Conservation (phyloP, 371 early-diverging fungal species). For the Syncephalis plumigaleata region DNA sequence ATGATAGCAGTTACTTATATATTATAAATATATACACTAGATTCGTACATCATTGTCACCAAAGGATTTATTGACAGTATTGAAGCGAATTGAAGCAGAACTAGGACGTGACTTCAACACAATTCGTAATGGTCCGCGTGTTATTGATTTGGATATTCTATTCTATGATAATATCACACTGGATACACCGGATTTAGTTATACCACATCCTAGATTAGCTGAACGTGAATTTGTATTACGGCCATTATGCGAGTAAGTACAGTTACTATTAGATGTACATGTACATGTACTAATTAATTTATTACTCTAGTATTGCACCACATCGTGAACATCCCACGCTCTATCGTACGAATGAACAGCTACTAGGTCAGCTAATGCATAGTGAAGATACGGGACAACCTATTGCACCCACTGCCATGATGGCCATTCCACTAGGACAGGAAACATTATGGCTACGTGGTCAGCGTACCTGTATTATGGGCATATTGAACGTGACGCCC, state of each 20-base stretch:
- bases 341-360: conserved; percentile 58
- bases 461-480: conserved; percentile 73
- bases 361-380: conserved; percentile 49
- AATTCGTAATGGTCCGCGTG: conserved; percentile 78
- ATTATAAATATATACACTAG: conserved; percentile 11
- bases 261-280: too few relatives aligned
- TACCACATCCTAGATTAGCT: conserved; percentile 76
- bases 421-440: conserved; percentile 39
- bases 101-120: conserved; percentile 48
- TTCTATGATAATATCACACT: conserved; percentile 70
- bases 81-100: conserved; percentile 68
- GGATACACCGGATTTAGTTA: conserved; percentile 43
- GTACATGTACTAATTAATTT: neutral
- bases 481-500: conserved; percentile 91
- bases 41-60: conserved; percentile 59
- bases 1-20: neutral
- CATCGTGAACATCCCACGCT: conserved; percentile 78
- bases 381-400: conserved; percentile 11
- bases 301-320: conserved; percentile 35
- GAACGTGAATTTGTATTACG: conserved; percentile 91
- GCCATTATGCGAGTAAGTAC: conserved; percentile 62
- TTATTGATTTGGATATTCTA: conserved; percentile 89
- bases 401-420: conserved; percentile 10
- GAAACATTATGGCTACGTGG: conserved; percentile 34
- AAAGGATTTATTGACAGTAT: conserved; percentile 39